Percentiles rank a stretch among this genome's conserved stretches.
phyloP scores from a whole-genome alignment of 2,329 filamentous ascomycete genomes.

The Colletotrichum gigasporum region DNA sequence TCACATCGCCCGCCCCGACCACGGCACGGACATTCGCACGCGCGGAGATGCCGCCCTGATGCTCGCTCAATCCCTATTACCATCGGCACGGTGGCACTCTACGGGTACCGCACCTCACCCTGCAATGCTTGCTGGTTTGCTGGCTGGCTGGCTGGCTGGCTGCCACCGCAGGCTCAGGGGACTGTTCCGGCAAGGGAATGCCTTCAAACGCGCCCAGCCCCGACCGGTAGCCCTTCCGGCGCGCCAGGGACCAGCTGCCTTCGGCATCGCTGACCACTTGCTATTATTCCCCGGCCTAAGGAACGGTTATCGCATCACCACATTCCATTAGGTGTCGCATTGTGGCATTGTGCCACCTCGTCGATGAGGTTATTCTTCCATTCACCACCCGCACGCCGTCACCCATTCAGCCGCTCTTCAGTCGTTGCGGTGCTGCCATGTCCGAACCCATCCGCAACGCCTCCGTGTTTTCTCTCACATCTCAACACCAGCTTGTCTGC shows the following conservation, averaged over 20 bases:
- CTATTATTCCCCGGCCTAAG: no score
- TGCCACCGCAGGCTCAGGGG: neutral
- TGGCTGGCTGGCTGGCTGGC: no score
- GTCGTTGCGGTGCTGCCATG: neutral
- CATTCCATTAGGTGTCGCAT: neutral
- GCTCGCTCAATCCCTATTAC: neutral
- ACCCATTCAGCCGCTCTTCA: neutral
- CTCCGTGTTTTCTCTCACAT: neutral
- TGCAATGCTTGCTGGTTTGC: no score
- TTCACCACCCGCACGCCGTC: neutral
- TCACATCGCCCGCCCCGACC: constrained; percentile 9
- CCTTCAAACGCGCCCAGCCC: constrained; percentile 10
- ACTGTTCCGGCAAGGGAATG: constrained; percentile 14
- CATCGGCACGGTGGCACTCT: neutral
- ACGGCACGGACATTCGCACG: constrained; percentile 8
- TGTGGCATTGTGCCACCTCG: neutral
- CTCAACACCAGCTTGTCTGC: neutral
- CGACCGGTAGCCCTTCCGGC: neutral
- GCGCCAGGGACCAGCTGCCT: neutral
- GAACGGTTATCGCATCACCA: neutral
- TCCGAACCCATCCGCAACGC: neutral
- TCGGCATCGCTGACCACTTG: neutral
- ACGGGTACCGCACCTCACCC: neutral
- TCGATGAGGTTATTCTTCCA: neutral
- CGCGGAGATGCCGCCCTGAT: constrained; percentile 15